phyloP scores from a whole-genome alignment of 148 eudicot species.

The Arbutus unedo region DNA sequence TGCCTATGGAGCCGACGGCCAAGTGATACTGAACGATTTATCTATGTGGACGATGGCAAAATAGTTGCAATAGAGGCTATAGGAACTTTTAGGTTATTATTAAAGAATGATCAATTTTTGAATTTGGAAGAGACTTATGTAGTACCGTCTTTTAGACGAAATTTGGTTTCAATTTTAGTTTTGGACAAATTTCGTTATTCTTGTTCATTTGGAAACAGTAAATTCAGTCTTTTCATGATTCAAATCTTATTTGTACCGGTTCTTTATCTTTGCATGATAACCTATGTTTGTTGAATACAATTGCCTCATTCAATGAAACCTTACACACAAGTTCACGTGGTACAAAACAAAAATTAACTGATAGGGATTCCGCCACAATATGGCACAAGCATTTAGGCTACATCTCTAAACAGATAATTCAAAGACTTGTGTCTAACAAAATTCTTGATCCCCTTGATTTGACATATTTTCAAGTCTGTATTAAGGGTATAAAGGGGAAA shows the following conservation, averaged over 20 bases:
- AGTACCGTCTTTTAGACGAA: conserved; percentile 12
- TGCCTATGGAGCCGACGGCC: conserved; percentile 7
- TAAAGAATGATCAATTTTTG: neutral
- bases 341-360: neutral
- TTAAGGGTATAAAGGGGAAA: neutral
- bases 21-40: conserved; percentile 11
- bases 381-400: conserved; percentile 4
- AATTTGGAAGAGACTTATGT: conserved; percentile 2
- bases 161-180: conserved; percentile 4
- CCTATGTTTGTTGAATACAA: neutral
- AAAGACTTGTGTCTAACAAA: neutral
- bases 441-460: neutral
- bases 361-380: neutral
- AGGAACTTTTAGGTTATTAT: neutral
- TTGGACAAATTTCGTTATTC: conserved; percentile 8
- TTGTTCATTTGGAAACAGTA: conserved; percentile 12
- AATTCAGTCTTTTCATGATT: neutral
- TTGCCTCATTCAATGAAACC: neutral
- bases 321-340: neutral
- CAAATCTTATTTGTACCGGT: neutral
- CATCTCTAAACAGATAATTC: neutral
- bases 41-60: too few relatives aligned
- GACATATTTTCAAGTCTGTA: neutral
- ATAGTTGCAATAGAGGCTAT: too few relatives aligned
- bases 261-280: neutral